These are phyloP conservation scores for Colletotrichum sp. DNA, from an alignment of 2,329 filamentous ascomycete species.

Conservation along the genomic window DNA sequence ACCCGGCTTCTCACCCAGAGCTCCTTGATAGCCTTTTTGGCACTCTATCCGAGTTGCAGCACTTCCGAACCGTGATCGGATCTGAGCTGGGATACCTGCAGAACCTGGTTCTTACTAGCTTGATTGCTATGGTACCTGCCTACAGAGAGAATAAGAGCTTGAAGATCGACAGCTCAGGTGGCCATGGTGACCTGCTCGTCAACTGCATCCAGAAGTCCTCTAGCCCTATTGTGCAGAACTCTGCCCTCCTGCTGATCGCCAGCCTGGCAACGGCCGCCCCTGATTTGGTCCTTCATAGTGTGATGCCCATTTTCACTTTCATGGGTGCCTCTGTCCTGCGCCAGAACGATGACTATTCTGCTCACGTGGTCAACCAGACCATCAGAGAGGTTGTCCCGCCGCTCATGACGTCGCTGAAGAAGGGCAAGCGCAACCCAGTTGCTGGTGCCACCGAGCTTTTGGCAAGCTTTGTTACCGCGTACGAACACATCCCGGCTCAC, in stretches of 20 bases:
- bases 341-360: constrained; percentile 96
- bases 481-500: constrained; percentile 92
- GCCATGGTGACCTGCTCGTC: constrained; percentile 89
- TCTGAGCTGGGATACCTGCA: constrained; percentile 92
- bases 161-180: constrained; percentile 76
- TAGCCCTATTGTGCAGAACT: constrained; percentile 92
- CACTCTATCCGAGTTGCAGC: constrained; percentile 84
- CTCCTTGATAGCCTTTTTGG: constrained; percentile 83
- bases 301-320: constrained; percentile 99
- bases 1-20: constrained; percentile 75
- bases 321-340: constrained; percentile 92
- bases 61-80: constrained; percentile 79
- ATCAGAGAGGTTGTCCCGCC: constrained; percentile 94
- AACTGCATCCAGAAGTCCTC: constrained; percentile 92
- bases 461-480: constrained; percentile 95
- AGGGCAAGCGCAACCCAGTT: constrained; percentile 78
- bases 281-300: constrained; percentile 90
- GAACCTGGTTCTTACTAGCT: constrained; percentile 79
- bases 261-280: constrained; percentile 86
- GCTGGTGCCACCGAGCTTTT: constrained; percentile 87
- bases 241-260: constrained; percentile 86
- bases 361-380: constrained; percentile 93
- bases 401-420: constrained; percentile 82
- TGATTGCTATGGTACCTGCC: constrained; percentile 83
- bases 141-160: constrained; percentile 66